A percentile compares a stretch with the other conserved stretches of the same genome.
phyloP scores from a whole-genome alignment of 2,329 filamentous ascomycete species.

The Dichotomopilus funicola region DNA sequence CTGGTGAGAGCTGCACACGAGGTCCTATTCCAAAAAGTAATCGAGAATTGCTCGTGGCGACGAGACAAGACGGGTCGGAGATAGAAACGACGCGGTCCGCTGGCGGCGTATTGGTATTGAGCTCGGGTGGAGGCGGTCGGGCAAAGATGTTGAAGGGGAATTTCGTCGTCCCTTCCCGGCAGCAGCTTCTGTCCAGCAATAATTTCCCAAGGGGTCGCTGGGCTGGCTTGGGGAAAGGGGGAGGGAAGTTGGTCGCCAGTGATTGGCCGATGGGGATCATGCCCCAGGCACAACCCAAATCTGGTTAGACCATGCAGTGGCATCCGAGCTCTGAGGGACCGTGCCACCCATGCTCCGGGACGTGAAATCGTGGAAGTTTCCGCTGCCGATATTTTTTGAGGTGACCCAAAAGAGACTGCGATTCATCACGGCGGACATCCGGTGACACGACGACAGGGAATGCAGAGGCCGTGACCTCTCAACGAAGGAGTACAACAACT shows the following conservation, averaged over 20 bases:
- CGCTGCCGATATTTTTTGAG: conserved; percentile 22
- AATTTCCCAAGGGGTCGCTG: conserved; percentile 27
- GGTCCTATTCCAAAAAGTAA: conserved; percentile 26
- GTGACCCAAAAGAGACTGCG: conserved; percentile 2
- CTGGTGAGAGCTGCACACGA: conserved; percentile 19
- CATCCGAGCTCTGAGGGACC: conserved; percentile 16
- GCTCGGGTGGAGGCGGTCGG: conserved; percentile 15
- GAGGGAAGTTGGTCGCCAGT: conserved; percentile 23
- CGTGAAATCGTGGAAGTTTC: conserved; percentile 10
- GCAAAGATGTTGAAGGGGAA: conserved; percentile 20
- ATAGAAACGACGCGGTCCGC: neutral
- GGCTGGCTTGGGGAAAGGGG: conserved; percentile 34
- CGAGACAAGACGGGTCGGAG: neutral
- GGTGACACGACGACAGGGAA: conserved; percentile 13
- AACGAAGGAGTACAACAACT: neutral
- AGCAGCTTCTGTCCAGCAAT: conserved; percentile 25
- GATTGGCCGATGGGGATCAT: conserved; percentile 23
- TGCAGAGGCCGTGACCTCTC: conserved; percentile 1
- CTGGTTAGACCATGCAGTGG: conserved; percentile 17
- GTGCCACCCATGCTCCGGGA: conserved; percentile 19
- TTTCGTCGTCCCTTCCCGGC: conserved; percentile 23
- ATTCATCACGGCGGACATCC: conserved; percentile 8
- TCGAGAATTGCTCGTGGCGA: conserved; percentile 10
- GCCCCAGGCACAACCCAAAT: conserved; percentile 22
- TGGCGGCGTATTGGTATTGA: conserved; percentile 8